Evolutionary conservation across 768 basidiomycete species (phyloP), one percentile per base, ranked within the genome.

Genomic region (Collybia mongolica): DNA sequence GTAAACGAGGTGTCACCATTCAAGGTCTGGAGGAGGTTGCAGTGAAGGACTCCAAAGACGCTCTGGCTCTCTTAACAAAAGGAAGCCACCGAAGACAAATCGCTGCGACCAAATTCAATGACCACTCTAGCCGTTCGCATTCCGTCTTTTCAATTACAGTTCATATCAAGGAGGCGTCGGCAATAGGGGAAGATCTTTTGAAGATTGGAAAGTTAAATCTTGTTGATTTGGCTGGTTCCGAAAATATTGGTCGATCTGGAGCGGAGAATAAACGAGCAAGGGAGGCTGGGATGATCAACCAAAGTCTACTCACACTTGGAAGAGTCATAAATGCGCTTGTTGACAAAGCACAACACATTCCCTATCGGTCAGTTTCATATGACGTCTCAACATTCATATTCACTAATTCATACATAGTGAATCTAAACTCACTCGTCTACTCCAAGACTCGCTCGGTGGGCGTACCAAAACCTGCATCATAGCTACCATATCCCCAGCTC

Each of bases 241-340:
- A 99, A 69, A 98, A 97, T 59, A 95, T 99, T 61, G 95, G 94
- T 8, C 78, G 96, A 19, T 93, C 90, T 0, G 97, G 97, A 15
- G 97, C 97, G 2, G 93, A 94, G 65, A 91, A 97, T 60, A 93
- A 91, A 65, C 75, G 95, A 50, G 97, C 97, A 11, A 79, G 93
- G 56, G 97, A 99, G 64, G 97, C 97, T 1, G 97, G 97, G 9
- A 97, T 95, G 90, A 98, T 99, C 66, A 99, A 98, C 61, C 93
- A 97, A 69, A 95, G 92, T 61, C 74, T 99, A 43, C 75, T 99
- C 2, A 98, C 97, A n/a, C 83, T 99, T 12, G 97, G 97, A 0
- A 76, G 97, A 26, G 97, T 98, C 32, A 98, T 99, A 59, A 97
- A 95, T 55, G 91, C 91, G 8, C 79, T 99, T 39, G 97, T 98